Conservation (phyloP, 495 filamentous ascomycete species). For the Amniculicola lignicola region DNA sequence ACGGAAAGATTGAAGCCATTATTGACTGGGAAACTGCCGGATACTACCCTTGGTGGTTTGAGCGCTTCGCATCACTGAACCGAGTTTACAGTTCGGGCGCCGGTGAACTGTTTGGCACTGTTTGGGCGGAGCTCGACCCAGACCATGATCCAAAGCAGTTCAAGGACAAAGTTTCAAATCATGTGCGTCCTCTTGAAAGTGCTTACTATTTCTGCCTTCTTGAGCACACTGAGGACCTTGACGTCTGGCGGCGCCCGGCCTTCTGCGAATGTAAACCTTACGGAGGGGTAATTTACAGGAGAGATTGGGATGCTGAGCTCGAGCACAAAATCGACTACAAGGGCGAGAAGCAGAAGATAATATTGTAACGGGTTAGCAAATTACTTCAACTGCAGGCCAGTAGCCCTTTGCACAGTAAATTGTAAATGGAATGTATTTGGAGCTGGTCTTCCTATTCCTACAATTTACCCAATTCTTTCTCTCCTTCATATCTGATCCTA, state of each 20-base stretch:
- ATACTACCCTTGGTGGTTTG: constrained; percentile 5
- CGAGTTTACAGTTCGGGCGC: neutral
- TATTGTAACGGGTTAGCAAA: no score
- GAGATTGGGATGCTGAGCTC: neutral
- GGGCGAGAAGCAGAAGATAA: no score
- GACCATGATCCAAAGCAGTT: neutral
- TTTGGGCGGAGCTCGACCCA: constrained; percentile 5
- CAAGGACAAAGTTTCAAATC: neutral
- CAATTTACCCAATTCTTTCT: no score
- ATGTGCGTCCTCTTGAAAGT: neutral
- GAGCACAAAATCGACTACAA: constrained; percentile 1
- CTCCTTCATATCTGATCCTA: no score
- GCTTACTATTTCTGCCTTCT: neutral
- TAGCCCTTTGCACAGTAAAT: no score
- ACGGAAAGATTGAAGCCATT: constrained; percentile 7
- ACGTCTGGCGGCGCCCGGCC: neutral
- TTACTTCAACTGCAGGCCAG: no score
- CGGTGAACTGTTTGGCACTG: neutral
- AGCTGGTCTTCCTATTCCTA: no score
- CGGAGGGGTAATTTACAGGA: neutral
- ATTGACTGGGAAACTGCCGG: constrained; percentile 12
- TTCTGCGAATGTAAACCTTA: constrained; percentile 11
- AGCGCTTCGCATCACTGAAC: neutral
- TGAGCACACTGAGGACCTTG: constrained; percentile 1
- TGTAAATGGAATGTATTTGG: no score